phyloP scores from a whole-genome alignment of 2,329 filamentous ascomycete genomes.

The Exophiala mesophila region DNA sequence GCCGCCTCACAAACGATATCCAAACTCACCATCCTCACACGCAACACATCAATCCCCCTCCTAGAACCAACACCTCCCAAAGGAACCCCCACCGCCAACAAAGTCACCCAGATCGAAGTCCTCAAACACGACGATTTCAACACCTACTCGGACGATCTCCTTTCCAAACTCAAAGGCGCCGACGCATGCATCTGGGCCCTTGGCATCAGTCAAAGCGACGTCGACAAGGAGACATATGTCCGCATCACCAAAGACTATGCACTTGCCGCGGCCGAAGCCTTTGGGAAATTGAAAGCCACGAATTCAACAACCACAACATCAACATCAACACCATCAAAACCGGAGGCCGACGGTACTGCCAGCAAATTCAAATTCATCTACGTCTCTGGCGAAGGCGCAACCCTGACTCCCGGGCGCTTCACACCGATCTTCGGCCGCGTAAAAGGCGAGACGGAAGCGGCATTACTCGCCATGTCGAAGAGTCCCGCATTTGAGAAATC shows the following conservation, averaged over 20 bases:
- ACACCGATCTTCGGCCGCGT: slow-evolving; percentile 57
- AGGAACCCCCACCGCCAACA: slow-evolving; percentile 41
- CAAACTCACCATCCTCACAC: slow-evolving; percentile 63
- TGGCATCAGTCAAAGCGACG: slow-evolving; percentile 59
- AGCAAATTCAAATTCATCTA: slow-evolving; percentile 23
- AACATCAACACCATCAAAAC: too few relatives aligned
- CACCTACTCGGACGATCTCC: slow-evolving; percentile 53
- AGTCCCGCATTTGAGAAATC: slow-evolving; percentile 37
- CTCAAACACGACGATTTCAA: slow-evolving; percentile 65
- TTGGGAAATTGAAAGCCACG: slow-evolving; percentile 40
- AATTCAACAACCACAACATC: background rate
- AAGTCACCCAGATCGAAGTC: slow-evolving; percentile 58
- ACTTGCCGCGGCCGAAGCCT: slow-evolving; percentile 58
- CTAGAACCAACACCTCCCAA: slow-evolving; percentile 55
- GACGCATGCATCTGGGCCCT: slow-evolving; percentile 69
- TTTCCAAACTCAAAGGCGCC: slow-evolving; percentile 59
- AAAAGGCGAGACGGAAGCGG: slow-evolving; percentile 63
- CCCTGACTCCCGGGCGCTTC: slow-evolving; percentile 51
- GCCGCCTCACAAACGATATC: slow-evolving; percentile 39
- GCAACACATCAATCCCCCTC: slow-evolving; percentile 37
- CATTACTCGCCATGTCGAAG: slow-evolving; percentile 51
- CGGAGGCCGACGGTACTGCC: too few relatives aligned
- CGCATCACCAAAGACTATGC: slow-evolving; percentile 65
- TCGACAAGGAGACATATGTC: slow-evolving; percentile 61
- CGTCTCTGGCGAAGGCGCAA: slow-evolving; percentile 59